These are phyloP conservation scores for Pestalotiopsis sp. DNA, from an alignment of 2,329 filamentous ascomycete genomes.

Conservation along the genomic window DNA sequence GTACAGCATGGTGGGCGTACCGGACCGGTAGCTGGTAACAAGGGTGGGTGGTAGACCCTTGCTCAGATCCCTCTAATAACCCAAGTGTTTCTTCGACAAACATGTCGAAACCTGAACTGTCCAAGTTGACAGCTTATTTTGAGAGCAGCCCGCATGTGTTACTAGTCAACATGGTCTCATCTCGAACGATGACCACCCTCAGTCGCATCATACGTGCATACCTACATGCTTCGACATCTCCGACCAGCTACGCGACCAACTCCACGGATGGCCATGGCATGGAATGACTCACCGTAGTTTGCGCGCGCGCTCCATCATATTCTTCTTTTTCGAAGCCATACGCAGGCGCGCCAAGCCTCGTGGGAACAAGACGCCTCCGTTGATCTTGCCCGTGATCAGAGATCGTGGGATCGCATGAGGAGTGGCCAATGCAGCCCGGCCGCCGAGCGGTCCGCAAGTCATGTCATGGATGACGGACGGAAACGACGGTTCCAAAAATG, in stretches of 20 bases:
- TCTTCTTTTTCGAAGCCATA: neutral
- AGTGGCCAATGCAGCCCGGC: neutral
- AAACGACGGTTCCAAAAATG: neutral
- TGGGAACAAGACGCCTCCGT: neutral
- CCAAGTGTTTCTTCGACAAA: neutral
- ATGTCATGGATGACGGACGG: neutral
- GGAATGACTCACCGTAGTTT: no score
- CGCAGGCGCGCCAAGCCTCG: neutral
- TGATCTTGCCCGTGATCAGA: neutral
- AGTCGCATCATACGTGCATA: neutral
- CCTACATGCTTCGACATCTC: neutral
- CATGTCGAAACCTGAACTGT: neutral
- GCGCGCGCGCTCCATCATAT: neutral
- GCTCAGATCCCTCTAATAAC: neutral
- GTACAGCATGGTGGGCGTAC: no score
- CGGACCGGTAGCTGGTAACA: no score
- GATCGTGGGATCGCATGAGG: neutral
- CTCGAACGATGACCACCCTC: neutral
- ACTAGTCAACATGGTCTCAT: neutral
- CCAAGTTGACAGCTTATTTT: neutral
- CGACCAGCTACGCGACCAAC: neutral
- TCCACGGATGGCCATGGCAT: no score
- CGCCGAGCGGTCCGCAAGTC: constrained; percentile 4
- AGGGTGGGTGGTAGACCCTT: neutral
- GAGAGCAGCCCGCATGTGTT: neutral